Evolutionary conservation across 345 rosid genomes (phyloP).

Genomic region (Ricinus communis): DNA sequence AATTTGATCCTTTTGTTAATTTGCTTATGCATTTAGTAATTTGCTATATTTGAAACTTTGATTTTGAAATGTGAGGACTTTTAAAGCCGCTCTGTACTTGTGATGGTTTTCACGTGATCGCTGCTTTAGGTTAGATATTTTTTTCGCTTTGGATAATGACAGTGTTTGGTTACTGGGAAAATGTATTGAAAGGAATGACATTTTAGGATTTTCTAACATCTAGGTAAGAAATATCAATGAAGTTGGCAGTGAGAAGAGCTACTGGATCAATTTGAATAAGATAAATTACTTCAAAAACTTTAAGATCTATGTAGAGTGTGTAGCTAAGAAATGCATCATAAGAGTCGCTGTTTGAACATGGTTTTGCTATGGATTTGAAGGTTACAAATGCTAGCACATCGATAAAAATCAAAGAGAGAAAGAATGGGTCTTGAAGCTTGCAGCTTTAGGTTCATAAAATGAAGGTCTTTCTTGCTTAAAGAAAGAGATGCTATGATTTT

Average conservation of each 20-base stretch:
- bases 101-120: constrained; percentile 17
- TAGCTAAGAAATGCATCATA: constrained; percentile 86
- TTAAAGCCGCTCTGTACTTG: constrained; percentile 15
- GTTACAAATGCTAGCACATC: constrained; percentile 35
- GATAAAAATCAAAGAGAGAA: constrained; percentile 34
- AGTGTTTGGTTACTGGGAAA: constrained; percentile 17
- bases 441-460: constrained; percentile 29
- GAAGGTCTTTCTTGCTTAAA: too few species aligned
- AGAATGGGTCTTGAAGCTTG: constrained; percentile 22
- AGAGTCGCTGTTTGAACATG: constrained; percentile 74
- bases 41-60: too few species aligned
- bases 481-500: neutral
- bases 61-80: constrained; percentile 10
- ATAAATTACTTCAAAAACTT: constrained; percentile 80
- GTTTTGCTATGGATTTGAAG: constrained; percentile 87
- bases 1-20: constrained; percentile 2
- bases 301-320: constrained; percentile 91
- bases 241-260: constrained; percentile 68
- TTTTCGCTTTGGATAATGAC: constrained; percentile 9
- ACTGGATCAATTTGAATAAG: constrained; percentile 90
- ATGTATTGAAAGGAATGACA: too few species aligned
- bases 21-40: too few species aligned
- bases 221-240: constrained; percentile 87
- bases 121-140: constrained; percentile 9
- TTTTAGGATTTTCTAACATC: too few species aligned